A percentile compares a stretch with the other conserved stretches of the same genome.
Conservation (phyloP, 116 monocot genomes). For the Iris pallida region DNA sequence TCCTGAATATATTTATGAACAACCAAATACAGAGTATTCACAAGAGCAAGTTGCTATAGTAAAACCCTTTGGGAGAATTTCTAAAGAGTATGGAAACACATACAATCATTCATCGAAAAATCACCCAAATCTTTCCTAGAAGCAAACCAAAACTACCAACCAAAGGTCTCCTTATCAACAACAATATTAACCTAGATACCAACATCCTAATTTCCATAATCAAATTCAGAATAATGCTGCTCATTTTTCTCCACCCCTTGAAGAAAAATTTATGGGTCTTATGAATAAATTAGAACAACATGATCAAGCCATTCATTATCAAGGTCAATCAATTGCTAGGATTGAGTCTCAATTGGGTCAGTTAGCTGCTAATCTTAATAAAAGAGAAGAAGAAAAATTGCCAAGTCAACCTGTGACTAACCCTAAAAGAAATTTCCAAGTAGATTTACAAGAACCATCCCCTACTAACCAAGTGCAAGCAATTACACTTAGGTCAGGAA, state of each 20-base stretch:
- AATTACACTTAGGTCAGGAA: too few species aligned
- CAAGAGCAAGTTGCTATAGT: background rate
- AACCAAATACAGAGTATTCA: background rate
- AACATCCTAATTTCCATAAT: background rate
- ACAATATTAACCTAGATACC: background rate
- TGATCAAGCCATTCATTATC: background rate
- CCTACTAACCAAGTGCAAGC: too few species aligned
- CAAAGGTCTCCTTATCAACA: background rate
- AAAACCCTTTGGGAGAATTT: background rate
- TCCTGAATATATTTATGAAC: background rate
- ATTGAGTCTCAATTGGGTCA: background rate
- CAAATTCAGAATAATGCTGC: too few species aligned
- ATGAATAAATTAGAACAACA: slow-evolving; percentile 2
- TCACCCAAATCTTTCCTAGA: background rate
- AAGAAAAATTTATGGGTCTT: background rate
- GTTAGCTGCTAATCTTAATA: too few species aligned
- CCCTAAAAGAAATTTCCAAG: too few species aligned
- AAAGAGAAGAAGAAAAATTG: too few species aligned
- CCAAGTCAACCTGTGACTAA: too few species aligned
- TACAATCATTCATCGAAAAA: background rate
- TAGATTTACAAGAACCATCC: too few species aligned
- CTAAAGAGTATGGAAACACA: too few species aligned
- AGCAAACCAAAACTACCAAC: background rate
- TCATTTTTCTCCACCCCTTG: background rate
- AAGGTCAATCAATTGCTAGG: background rate